Evolutionary conservation across 148 eudicot species (phyloP), one percentile per base, ranked within the genome.

Genomic region (Dianthus caryophyllus): DNA sequence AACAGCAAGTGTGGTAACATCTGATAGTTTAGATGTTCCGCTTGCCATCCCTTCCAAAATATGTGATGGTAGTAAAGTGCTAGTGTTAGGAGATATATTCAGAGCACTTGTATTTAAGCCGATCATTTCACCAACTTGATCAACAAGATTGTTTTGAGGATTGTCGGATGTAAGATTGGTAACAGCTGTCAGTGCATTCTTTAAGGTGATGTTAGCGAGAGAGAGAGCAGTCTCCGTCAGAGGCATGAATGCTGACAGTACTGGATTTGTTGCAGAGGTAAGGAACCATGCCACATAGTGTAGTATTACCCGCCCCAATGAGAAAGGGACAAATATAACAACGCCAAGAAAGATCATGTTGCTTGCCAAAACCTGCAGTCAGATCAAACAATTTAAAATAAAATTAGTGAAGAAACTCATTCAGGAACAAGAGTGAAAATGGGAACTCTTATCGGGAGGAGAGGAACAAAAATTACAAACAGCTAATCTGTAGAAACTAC

Each of bases 301-400:
- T 47, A 93, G 79, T 70, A 85, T 87, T 25, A 89, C 65, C 60
- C 96, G 89, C 61, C 98, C 98, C 25, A 93, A 71, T 31, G 94
- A 81, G 77, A 93, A 93, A 73, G 98, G 98, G 63, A 88, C 82
- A 78, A 89, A 86, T 47, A 93, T 82, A 31, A 93, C 91, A 76
- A 89, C 91, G 21, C 88, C 95, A 76, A 93, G 96, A 75, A 93
- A 93, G 76, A 93, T 87, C 88, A 87, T 85, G 80, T 93, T 93
- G 84, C 98, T 89, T 25, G 98, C 98, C 77, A 93, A 87, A 78
- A 93, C 96, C 96, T 93, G 90, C 80, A 82, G 46, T 31, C 52
- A 77, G 48, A 74, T 47, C 61, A 69, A 65, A 68, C n/a, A 33
- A 62, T 29, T n/a, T 24, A 55, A 49, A 8, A 13, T 27, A 51